Evolutionary conservation across 805 yeast species (phyloP).

Genomic region (Helenozyma rhizophorensis): DNA sequence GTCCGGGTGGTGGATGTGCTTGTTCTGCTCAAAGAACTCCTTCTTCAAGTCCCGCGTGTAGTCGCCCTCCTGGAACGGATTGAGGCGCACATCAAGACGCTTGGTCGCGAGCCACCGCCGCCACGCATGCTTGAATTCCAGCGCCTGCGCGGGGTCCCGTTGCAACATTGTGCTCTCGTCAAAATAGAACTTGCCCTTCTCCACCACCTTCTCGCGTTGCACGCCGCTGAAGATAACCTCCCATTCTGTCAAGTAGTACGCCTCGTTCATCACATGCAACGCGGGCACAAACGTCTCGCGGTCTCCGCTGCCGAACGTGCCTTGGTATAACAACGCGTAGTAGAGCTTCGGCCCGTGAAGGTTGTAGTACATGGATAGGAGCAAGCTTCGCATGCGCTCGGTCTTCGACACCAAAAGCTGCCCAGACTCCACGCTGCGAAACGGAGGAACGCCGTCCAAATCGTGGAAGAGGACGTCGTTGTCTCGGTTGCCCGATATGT

Average conservation of each 20-base stretch:
- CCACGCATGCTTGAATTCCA: constrained; percentile 22
- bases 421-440: constrained; percentile 30
- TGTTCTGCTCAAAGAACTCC: constrained; percentile 14
- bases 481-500: constrained; percentile 15
- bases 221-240: constrained; percentile 14
- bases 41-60: constrained; percentile 20
- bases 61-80: constrained; percentile 26
- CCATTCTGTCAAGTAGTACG: constrained; percentile 23
- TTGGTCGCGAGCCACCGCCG: constrained; percentile 19
- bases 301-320: constrained; percentile 31
- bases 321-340: constrained; percentile 32
- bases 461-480: constrained; percentile 26
- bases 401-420: constrained; percentile 33
- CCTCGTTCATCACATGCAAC: constrained; percentile 30
- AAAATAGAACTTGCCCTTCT: constrained; percentile 10
- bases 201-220: constrained; percentile 1
- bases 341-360: constrained; percentile 25
- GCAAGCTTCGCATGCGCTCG: constrained; percentile 25
- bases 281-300: constrained; percentile 37
- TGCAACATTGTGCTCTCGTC: constrained; percentile 31
- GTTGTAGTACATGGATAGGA: constrained; percentile 34
- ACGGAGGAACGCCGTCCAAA: constrained; percentile 26
- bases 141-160: constrained; percentile 22
- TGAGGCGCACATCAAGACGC: constrained; percentile 24
- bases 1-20: constrained; percentile 14